A percentile compares a stretch with the other conserved stretches of the same genome.
These are phyloP conservation scores for Lipomyces yamanashiensis DNA, from an alignment of 805 yeast genomes.

Conservation along the genomic window DNA sequence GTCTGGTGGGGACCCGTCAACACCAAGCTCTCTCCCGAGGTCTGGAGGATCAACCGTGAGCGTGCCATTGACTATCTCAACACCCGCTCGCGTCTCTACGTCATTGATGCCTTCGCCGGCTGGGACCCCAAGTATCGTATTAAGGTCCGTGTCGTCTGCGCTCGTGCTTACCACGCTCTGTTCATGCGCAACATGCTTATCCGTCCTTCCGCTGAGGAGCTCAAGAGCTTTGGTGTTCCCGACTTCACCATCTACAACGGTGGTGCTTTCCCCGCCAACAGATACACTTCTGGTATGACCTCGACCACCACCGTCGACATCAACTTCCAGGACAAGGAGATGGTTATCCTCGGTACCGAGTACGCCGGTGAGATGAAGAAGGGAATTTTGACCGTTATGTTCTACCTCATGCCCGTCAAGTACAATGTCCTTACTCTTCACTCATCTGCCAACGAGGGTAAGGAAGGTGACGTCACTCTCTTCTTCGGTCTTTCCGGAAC, in stretches of 20 bases:
- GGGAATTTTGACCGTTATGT: constrained; percentile 99
- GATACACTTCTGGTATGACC: constrained; percentile 96
- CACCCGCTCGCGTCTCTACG: constrained; percentile 91
- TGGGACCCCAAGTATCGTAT: constrained; percentile 81
- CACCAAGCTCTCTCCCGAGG: constrained; percentile 88
- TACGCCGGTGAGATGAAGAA: constrained; percentile 99
- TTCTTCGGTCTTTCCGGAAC: constrained; percentile 98
- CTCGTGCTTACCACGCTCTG: constrained; percentile 97
- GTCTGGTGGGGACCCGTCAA: constrained; percentile 99
- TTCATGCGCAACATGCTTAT: constrained; percentile 98
- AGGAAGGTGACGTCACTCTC: constrained; percentile 83
- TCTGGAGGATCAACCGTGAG: constrained; percentile 94
- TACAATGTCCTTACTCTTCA: constrained; percentile 91
- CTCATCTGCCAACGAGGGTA: constrained; percentile 89
- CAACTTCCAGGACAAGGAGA: constrained; percentile 96
- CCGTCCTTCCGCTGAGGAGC: constrained; percentile 89
- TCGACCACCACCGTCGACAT: constrained; percentile 94
- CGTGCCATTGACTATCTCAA: constrained; percentile 96
- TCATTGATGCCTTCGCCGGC: constrained; percentile 96
- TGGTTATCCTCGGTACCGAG: constrained; percentile 98
- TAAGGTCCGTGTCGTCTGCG: constrained; percentile 29
- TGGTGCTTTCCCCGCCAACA: constrained; percentile 98
- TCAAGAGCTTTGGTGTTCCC: constrained; percentile 90
- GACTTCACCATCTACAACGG: constrained; percentile 98
- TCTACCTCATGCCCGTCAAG: constrained; percentile 95